Conservation (phyloP, 257 asterid species). For the Nicotiana noctiflora region DNA sequence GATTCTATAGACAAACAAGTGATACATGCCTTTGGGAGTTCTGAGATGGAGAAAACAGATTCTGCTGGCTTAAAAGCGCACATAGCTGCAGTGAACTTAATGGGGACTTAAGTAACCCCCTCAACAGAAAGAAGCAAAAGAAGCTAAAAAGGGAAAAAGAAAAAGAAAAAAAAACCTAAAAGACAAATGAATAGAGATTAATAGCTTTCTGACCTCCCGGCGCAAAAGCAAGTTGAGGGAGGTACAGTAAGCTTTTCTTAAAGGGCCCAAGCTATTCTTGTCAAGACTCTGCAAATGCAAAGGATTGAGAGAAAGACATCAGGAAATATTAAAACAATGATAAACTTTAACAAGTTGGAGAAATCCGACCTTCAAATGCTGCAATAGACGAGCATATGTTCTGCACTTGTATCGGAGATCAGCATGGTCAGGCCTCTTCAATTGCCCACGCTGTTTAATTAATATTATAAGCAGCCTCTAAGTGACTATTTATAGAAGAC, state of each 20-base stretch:
- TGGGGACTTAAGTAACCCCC: not conserved
- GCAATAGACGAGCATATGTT: slow-evolving; percentile 97
- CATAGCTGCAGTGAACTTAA: not conserved
- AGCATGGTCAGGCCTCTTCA: slow-evolving; percentile 97
- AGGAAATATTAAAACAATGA: slow-evolving; percentile 10
- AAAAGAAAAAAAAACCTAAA: slow-evolving; percentile 9
- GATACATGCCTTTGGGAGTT: not conserved
- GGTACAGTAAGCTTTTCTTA: slow-evolving; percentile 95
- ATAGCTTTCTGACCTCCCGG: slow-evolving; percentile 66
- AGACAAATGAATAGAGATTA: slow-evolving; percentile 18
- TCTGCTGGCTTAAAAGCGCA: not conserved
- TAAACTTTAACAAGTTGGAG: slow-evolving; percentile 3
- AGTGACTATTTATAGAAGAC: slow-evolving; percentile 15
- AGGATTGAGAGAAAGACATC: slow-evolving; percentile 13
- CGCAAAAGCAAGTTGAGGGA: slow-evolving; percentile 86
- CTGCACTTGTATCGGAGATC: slow-evolving; percentile 91
- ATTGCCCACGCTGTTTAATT: slow-evolving; percentile 77
- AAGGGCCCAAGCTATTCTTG: slow-evolving; percentile 65
- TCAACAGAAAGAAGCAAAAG: not conserved
- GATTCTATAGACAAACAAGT: not conserved
- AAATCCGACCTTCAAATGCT: slow-evolving; percentile 77
- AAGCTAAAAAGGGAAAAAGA: not conserved
- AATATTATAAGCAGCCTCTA: slow-evolving; percentile 18
- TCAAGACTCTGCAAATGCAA: slow-evolving; percentile 70
- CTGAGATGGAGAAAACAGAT: not conserved